A percentile compares a stretch with the other conserved stretches of the same genome.
Evolutionary conservation across 768 basidiomycete species (phyloP).

Genomic region (Suillus brevipes): DNA sequence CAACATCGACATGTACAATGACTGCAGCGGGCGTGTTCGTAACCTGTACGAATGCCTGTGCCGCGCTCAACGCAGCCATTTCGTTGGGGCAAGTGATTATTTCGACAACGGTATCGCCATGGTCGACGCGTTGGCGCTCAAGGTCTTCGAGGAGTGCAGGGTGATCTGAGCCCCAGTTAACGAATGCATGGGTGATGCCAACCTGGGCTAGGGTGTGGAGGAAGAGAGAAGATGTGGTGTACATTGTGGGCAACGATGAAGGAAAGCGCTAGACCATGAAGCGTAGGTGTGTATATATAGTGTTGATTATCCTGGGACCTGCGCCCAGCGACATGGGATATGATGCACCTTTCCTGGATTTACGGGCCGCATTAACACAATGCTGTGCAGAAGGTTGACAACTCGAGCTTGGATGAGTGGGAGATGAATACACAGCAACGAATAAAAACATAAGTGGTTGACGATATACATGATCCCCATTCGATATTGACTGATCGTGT

Average conservation of each 20-base stretch:
- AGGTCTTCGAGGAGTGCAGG: conserved; percentile 72
- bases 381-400: not conserved
- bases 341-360: not conserved
- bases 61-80: conserved; percentile 72
- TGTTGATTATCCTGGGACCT: not conserved
- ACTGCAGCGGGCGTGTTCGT: conserved; percentile 69
- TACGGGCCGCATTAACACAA: not conserved
- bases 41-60: conserved; percentile 69
- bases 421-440: not conserved
- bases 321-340: not conserved
- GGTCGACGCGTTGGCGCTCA: conserved; percentile 46
- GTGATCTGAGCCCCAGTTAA: conserved; percentile 80
- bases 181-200: conserved; percentile 68
- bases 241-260: conserved; percentile 32
- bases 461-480: too few species aligned
- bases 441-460: not conserved
- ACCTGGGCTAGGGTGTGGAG: conserved; percentile 53
- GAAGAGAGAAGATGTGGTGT: conserved; percentile 64
- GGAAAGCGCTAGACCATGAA: too few species aligned
- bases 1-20: conserved; percentile 74
- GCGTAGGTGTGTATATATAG: not conserved
- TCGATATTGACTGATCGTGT: not conserved
- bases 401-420: not conserved
- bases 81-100: conserved; percentile 75
- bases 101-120: conserved; percentile 41